phyloP scores from a whole-genome alignment of 352 stramenopile genomes.

The Globisporangium viniferum region DNA sequence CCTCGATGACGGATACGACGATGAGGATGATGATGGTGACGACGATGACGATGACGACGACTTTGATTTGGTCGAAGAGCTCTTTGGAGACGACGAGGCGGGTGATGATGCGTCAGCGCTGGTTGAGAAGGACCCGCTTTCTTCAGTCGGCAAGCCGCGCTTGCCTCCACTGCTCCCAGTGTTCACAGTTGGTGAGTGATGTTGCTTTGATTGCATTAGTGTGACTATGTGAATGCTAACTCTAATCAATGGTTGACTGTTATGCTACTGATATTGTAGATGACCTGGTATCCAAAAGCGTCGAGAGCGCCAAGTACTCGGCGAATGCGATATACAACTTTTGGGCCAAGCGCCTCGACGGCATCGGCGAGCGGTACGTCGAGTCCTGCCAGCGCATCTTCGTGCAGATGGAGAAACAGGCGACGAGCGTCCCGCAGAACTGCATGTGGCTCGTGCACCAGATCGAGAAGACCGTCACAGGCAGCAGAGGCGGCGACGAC shows the following conservation, averaged over 20 bases:
- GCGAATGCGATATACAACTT: constrained; percentile 65
- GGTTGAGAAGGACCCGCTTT: constrained; percentile 47
- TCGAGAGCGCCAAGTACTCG: constrained; percentile 55
- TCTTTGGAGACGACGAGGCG: constrained; percentile 24
- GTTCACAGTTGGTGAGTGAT: constrained; percentile 41
- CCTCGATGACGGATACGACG: constrained; percentile 14
- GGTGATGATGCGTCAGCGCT: constrained; percentile 27
- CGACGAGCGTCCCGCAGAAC: constrained; percentile 35
- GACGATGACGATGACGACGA: constrained; percentile 36
- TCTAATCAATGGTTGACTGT: not conserved
- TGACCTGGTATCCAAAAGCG: constrained; percentile 34
- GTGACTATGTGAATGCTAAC: not conserved
- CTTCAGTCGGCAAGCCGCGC: constrained; percentile 34
- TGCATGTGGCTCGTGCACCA: constrained; percentile 47
- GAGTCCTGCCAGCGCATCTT: constrained; percentile 62
- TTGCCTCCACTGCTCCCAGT: constrained; percentile 40
- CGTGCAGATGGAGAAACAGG: constrained; percentile 67
- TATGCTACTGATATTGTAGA: constrained; percentile 16
- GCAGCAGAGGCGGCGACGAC: constrained; percentile 20
- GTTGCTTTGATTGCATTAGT: not conserved
- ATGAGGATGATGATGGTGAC: constrained; percentile 27
- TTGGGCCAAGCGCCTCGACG: constrained; percentile 61
- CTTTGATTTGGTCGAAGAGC: constrained; percentile 27
- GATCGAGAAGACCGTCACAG: constrained; percentile 35
- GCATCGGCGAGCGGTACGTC: constrained; percentile 61